These are phyloP conservation scores for Allium cepa DNA, from an alignment of 106 monocot genomes.

Conservation along the genomic window DNA sequence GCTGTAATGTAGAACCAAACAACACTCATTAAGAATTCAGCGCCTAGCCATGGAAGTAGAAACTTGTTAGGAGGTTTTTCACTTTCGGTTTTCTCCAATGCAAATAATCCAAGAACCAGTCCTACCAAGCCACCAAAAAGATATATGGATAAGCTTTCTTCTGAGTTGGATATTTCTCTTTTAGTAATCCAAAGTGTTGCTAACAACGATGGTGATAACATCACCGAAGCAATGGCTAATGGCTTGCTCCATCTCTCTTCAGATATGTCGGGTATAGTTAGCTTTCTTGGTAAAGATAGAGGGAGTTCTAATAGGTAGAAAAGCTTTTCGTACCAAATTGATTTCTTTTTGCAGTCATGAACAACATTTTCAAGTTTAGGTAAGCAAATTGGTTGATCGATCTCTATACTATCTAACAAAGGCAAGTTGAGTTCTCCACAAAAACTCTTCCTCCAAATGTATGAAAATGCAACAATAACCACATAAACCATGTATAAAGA, in stretches of 20 bases:
- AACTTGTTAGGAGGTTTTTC: conserved; percentile 22
- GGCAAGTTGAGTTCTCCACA: conserved; percentile 8
- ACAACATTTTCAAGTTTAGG: neutral
- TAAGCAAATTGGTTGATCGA: conserved; percentile 2
- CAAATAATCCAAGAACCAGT: conserved; percentile 16
- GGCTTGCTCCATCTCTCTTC: conserved; percentile 50
- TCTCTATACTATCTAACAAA: conserved; percentile 13
- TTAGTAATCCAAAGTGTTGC: conserved; percentile 31
- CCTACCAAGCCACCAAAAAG: conserved; percentile 22
- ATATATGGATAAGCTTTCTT: conserved; percentile 15
- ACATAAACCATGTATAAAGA: conserved; percentile 57
- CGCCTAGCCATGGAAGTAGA: conserved; percentile 38
- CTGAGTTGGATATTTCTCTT: neutral
- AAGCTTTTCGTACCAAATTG: conserved; percentile 1
- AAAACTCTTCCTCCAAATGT: conserved; percentile 20
- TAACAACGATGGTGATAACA: conserved; percentile 25
- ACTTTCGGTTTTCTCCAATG: conserved; percentile 13
- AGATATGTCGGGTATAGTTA: conserved; percentile 37
- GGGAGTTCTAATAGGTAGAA: conserved; percentile 29
- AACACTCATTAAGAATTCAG: conserved; percentile 48
- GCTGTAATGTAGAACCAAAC: conserved; percentile 47
- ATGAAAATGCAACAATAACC: conserved; percentile 31
- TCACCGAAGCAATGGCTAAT: conserved; percentile 25
- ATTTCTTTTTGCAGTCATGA: neutral
- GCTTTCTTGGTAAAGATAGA: conserved; percentile 32